These are phyloP conservation scores for Dactylellina leptospora DNA, from an alignment of 2,329 filamentous ascomycete genomes.

Conservation along the genomic window DNA sequence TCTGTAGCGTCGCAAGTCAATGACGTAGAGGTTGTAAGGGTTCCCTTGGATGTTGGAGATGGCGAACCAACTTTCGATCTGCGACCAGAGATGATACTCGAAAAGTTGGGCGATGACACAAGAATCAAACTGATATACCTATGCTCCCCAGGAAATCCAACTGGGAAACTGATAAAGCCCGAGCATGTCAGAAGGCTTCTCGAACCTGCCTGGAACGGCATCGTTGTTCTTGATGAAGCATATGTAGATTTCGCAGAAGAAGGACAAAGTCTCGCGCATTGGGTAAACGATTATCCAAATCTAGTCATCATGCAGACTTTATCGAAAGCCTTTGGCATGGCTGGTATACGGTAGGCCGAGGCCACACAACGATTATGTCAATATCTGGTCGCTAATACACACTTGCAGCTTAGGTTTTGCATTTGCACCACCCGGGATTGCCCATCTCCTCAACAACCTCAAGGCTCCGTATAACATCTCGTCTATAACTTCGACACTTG, in stretches of 20 bases:
- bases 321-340: conserved; percentile 96
- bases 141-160: conserved; percentile 95
- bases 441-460: conserved; percentile 82
- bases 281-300: conserved; percentile 92
- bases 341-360: conserved; percentile 74
- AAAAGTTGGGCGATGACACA: conserved; percentile 70
- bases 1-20: conserved; percentile 92
- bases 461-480: conserved; percentile 98
- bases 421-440: conserved; percentile 79
- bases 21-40: conserved; percentile 83
- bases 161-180: conserved; percentile 79
- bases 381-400: background rate
- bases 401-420: conserved; percentile 73
- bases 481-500: conserved; percentile 83
- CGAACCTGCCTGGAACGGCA: conserved; percentile 91
- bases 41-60: conserved; percentile 68
- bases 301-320: conserved; percentile 97
- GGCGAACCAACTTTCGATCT: conserved; percentile 73
- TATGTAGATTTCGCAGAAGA: conserved; percentile 93
- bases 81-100: conserved; percentile 74
- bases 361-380: background rate
- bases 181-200: conserved; percentile 76
- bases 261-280: conserved; percentile 83
- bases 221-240: conserved; percentile 92
- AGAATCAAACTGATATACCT: conserved; percentile 89